Conservation (phyloP, 176 grass and related monocot species). For the Musa acuminata region DNA sequence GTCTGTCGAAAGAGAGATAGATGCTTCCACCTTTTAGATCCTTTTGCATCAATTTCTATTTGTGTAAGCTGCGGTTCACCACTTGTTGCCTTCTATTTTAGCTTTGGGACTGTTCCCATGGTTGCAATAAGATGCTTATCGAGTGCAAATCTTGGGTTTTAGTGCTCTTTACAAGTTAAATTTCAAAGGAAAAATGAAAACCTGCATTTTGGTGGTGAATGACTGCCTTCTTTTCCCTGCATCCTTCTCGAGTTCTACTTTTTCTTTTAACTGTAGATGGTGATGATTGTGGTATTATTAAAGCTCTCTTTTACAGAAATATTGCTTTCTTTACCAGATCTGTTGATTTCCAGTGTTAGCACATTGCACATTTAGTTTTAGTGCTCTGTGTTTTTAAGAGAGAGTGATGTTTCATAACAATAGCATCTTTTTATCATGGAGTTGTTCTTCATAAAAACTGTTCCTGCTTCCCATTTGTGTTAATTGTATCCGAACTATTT, state of each 20-base stretch:
- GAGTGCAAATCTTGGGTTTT: not conserved
- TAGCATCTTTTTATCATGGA: not conserved
- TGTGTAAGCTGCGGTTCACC: too few relatives aligned
- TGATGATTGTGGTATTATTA: not conserved
- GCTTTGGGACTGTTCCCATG: not conserved
- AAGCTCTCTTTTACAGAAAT: not conserved
- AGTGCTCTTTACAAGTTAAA: not conserved
- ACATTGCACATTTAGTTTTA: not conserved
- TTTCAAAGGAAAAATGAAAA: not conserved
- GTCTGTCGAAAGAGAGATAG: too few relatives aligned
- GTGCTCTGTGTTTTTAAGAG: not conserved
- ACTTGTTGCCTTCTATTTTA: not conserved
- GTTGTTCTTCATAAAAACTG: not conserved
- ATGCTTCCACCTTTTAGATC: not conserved
- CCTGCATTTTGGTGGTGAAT: not conserved
- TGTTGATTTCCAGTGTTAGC: not conserved
- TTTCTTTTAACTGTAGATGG: not conserved
- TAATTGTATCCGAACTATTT: not conserved
- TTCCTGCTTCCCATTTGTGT: not conserved
- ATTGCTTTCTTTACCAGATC: not conserved
- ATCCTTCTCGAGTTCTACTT: not conserved
- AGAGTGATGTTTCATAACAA: not conserved
- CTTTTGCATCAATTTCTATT: not conserved
- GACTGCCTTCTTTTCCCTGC: not conserved
- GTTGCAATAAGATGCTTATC: not conserved